phyloP scores from a whole-genome alignment of 169 alveolate genomes.

The Eimeria praecox region DNA sequence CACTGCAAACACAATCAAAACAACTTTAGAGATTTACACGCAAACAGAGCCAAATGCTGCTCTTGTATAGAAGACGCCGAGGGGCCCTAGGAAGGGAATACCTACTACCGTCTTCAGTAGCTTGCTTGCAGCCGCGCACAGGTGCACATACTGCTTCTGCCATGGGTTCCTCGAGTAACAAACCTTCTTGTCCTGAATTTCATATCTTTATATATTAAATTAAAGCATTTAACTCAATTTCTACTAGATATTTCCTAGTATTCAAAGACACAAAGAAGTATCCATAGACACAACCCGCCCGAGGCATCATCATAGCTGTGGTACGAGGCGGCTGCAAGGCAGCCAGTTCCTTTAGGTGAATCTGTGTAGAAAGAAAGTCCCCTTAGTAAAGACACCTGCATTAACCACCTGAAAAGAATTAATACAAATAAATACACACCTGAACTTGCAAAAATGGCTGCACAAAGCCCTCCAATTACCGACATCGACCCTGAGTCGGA shows the following conservation, averaged over 20 bases:
- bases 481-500: slow-evolving; percentile 81
- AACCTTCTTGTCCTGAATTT: neutral
- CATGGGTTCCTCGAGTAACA: neutral
- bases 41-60: no score
- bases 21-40: neutral
- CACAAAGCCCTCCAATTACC: slow-evolving; percentile 53
- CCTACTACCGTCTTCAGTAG: no score
- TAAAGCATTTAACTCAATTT: neutral
- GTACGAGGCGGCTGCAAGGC: neutral
- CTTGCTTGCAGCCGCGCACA: neutral
- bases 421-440: neutral
- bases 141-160: slow-evolving; percentile 11
- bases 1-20: neutral
- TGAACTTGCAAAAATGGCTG: slow-evolving; percentile 59
- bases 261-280: neutral
- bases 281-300: no score
- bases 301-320: neutral
- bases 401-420: neutral
- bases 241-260: neutral
- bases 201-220: neutral
- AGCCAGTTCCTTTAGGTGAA: neutral
- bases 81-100: no score
- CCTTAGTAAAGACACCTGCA: neutral
- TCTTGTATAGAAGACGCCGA: no score
- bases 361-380: neutral